These are phyloP conservation scores for Juncus inflexus DNA, from an alignment of 176 grass and related monocot species.

Conservation along the genomic window DNA sequence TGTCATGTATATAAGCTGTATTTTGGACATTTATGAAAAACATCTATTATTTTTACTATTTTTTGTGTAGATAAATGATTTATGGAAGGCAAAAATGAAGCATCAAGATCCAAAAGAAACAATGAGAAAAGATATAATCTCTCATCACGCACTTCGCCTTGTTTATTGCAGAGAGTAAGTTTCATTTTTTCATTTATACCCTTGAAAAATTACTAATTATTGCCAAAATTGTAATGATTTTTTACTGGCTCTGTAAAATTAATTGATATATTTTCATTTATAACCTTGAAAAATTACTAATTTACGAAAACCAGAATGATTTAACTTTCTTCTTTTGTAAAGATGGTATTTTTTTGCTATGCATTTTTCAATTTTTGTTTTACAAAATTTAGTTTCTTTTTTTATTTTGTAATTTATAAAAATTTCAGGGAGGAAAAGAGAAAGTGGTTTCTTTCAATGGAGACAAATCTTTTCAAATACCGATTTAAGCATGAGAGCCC, in stretches of 20 bases:
- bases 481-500: conserved; percentile 63
- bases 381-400: not conserved
- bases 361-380: no score
- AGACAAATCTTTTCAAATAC: conserved; percentile 73
- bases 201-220: no score
- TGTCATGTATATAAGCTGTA: not conserved
- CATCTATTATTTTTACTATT: not conserved
- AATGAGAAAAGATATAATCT: conserved; percentile 92
- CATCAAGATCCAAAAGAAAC: conserved; percentile 75
- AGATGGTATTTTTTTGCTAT: no score
- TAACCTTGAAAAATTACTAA: no score
- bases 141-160: conserved; percentile 90
- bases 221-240: no score
- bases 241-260: no score
- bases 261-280: no score
- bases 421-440: conserved; percentile 72
- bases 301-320: no score
- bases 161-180: conserved; percentile 98
- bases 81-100: conserved; percentile 77
- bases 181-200: conserved; percentile 19
- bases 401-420: conserved; percentile 5
- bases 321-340: no score
- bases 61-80: conserved; percentile 49
- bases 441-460: conserved; percentile 98
- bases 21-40: not conserved